Conservation (phyloP, 148 eudicot genomes). For the Drosera capensis region DNA sequence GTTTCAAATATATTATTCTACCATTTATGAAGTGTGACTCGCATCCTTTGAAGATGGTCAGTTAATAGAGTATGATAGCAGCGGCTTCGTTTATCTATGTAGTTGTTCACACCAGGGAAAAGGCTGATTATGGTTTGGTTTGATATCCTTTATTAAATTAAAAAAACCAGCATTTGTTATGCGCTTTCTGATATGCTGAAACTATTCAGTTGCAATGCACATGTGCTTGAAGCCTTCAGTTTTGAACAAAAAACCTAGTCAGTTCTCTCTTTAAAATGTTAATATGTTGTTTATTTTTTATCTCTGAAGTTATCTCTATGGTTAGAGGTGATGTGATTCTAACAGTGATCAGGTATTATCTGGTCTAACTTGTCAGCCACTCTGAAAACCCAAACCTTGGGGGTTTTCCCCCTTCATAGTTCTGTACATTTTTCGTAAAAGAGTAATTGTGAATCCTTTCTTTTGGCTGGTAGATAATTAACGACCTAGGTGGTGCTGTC, state of each 20-base stretch:
- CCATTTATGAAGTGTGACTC: too few relatives aligned
- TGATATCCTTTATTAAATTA: not conserved
- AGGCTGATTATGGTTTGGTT: too few relatives aligned
- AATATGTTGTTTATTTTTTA: too few relatives aligned
- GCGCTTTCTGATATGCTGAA: not conserved
- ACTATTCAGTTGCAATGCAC: not conserved
- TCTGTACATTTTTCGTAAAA: too few relatives aligned
- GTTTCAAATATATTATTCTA: not conserved
- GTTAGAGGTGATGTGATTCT: not conserved
- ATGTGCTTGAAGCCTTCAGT: not conserved
- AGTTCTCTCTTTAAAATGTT: too few relatives aligned
- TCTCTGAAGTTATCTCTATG: not conserved
- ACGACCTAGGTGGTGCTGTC: conserved; percentile 64
- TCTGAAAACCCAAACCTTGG: too few relatives aligned
- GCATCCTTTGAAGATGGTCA: too few relatives aligned
- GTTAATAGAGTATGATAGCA: too few relatives aligned
- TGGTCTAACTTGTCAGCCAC: not conserved
- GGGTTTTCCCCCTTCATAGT: too few relatives aligned
- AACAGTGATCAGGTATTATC: not conserved
- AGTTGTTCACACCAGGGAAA: too few relatives aligned
- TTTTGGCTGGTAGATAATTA: conserved; percentile 44
- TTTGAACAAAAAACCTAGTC: not conserved
- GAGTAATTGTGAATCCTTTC: conserved; percentile 9
- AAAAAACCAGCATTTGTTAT: not conserved
- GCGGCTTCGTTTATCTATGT: too few relatives aligned